Evolutionary conservation across 805 yeast species (phyloP).

Genomic region (Saturnispora ahearnii): DNA sequence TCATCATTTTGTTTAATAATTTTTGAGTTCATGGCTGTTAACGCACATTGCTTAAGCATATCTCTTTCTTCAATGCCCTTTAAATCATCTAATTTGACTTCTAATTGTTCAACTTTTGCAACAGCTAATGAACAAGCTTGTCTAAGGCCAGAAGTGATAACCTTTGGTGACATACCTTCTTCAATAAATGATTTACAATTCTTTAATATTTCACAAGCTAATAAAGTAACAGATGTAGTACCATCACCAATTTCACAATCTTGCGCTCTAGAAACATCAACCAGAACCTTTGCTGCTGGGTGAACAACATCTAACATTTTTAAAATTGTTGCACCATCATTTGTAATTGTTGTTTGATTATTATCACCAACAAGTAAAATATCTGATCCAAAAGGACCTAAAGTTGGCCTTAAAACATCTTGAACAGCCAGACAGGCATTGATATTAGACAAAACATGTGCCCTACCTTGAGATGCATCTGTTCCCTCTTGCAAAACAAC

Average conservation of each 20-base stretch:
- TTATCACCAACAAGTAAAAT: conserved; percentile 70
- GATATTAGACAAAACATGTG: conserved; percentile 90
- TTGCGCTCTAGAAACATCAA: conserved; percentile 90
- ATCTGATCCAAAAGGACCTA: conserved; percentile 97
- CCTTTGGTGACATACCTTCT: conserved; percentile 90
- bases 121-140: conserved; percentile 75
- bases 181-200: conserved; percentile 88
- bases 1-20: conserved; percentile 78
- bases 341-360: conserved; percentile 90
- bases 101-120: conserved; percentile 59
- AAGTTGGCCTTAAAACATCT: conserved; percentile 87
- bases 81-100: conserved; percentile 51
- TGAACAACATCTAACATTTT: conserved; percentile 90
- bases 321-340: conserved; percentile 96
- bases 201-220: conserved; percentile 90
- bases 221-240: conserved; percentile 87
- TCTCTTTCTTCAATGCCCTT: conserved; percentile 53
- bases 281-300: conserved; percentile 95
- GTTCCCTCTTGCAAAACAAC: conserved; percentile 98
- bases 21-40: conserved; percentile 95
- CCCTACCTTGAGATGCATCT: conserved; percentile 92
- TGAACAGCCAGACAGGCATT: conserved; percentile 97
- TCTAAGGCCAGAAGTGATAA: conserved; percentile 80
- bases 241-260: conserved; percentile 99
- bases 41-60: conserved; percentile 83